Evolutionary conservation across 2,329 filamentous ascomycete species (phyloP).

Genomic region (Metarhizium brunneum): DNA sequence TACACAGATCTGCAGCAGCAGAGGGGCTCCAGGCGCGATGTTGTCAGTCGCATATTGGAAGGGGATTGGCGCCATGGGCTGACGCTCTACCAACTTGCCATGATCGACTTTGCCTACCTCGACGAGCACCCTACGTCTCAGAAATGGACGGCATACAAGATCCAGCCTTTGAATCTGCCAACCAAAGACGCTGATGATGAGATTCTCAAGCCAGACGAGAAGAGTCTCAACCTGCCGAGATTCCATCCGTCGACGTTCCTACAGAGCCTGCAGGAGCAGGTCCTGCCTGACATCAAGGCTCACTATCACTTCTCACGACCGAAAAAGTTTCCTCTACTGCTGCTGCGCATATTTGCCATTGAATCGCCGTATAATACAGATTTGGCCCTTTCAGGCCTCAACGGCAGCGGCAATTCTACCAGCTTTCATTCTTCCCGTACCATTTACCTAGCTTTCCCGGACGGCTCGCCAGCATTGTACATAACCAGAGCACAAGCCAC

Average conservation of each 20-base stretch:
- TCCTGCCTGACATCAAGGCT: constrained; percentile 71
- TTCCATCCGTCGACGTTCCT: constrained; percentile 78
- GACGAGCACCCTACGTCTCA: constrained; percentile 56
- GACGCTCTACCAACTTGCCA: constrained; percentile 57
- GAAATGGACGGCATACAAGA: constrained; percentile 54
- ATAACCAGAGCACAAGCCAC: constrained; percentile 42
- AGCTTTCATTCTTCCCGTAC: constrained; percentile 58
- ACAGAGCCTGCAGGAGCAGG: constrained; percentile 62
- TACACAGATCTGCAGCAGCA: constrained; percentile 52
- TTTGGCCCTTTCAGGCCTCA: constrained; percentile 31
- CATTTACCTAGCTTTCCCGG: constrained; percentile 74
- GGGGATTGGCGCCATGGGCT: constrained; percentile 61
- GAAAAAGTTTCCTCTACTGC: constrained; percentile 54
- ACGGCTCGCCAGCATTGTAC: constrained; percentile 69
- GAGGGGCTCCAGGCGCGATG: constrained; percentile 53
- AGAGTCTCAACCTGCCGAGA: constrained; percentile 49
- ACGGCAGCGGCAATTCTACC: constrained; percentile 24
- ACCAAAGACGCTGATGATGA: constrained; percentile 27
- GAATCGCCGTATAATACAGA: constrained; percentile 70
- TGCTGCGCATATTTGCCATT: constrained; percentile 70
- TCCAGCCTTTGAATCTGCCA: constrained; percentile 41
- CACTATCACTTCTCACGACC: constrained; percentile 76
- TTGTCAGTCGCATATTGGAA: constrained; percentile 53
- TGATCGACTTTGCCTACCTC: constrained; percentile 58
- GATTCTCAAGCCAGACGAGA: constrained; percentile 31